Percentiles rank a stretch among this genome's conserved stretches.
Conservation (phyloP, 2,329 filamentous ascomycete species). For the Fusarium vanettenii region DNA sequence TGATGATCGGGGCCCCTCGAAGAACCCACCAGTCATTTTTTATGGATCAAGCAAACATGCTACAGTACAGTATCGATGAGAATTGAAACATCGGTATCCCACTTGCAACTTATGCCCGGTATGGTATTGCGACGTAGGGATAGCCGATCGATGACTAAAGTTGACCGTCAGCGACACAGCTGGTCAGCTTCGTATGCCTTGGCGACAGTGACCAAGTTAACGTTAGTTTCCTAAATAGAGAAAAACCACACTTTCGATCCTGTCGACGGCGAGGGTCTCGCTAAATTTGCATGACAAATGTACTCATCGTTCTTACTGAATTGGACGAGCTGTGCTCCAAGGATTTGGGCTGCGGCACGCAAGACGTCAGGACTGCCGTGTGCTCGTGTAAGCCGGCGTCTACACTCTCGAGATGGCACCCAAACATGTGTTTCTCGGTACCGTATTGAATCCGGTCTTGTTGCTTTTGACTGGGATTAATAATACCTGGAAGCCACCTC, state of each 20-base stretch:
- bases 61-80: neutral
- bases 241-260: neutral
- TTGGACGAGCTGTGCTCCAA: neutral
- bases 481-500: neutral
- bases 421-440: neutral
- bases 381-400: neutral
- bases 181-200: neutral
- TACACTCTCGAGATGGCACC: neutral
- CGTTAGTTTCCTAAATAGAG: neutral
- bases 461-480: neutral
- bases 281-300: neutral
- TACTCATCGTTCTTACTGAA: neutral
- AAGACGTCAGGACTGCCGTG: neutral
- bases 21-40: neutral
- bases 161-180: neutral
- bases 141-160: neutral
- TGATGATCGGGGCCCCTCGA: neutral
- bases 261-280: neutral
- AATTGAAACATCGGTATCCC: neutral
- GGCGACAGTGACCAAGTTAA: no score
- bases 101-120: neutral
- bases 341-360: neutral
- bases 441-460: neutral
- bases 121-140: neutral
- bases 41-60: neutral